Percentiles rank a stretch among this genome's conserved stretches.
Evolutionary conservation across 129 eudicot species (phyloP).

Genomic region (Saussurea involucrata): DNA sequence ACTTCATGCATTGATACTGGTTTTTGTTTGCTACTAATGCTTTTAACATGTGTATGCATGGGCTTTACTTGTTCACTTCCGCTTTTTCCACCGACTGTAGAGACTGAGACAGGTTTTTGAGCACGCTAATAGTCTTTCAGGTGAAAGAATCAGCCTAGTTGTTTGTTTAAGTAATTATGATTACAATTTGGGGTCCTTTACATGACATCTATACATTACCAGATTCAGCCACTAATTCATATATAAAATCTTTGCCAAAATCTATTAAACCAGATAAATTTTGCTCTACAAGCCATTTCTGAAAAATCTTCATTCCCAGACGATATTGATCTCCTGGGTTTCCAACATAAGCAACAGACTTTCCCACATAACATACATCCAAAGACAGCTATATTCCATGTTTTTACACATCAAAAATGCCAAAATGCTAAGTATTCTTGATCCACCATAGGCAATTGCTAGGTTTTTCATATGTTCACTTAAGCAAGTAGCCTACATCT

Average conservation of each 20-base stretch:
- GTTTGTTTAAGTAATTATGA: no score
- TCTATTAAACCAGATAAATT: no score
- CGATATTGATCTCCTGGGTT: background rate
- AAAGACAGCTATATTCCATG: background rate
- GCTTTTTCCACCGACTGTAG: no score
- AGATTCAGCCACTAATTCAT: background rate
- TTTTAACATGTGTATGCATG: no score
- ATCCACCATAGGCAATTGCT: background rate
- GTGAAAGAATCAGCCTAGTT: no score
- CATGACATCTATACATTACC: background rate
- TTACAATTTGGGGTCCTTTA: no score
- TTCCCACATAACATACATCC: background rate
- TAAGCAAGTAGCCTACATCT: background rate
- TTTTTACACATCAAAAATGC: background rate
- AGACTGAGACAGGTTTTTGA: no score
- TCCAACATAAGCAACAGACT: background rate
- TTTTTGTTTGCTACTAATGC: no score
- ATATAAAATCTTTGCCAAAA: no score
- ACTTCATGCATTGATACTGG: no score
- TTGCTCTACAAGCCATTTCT: background rate
- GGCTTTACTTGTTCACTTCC: no score
- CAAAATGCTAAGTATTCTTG: background rate
- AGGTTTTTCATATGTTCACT: background rate
- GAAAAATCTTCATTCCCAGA: background rate
- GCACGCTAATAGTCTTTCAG: no score